These are phyloP conservation scores for Peterozyma toletana DNA, from an alignment of 805 yeast species.

Conservation along the genomic window DNA sequence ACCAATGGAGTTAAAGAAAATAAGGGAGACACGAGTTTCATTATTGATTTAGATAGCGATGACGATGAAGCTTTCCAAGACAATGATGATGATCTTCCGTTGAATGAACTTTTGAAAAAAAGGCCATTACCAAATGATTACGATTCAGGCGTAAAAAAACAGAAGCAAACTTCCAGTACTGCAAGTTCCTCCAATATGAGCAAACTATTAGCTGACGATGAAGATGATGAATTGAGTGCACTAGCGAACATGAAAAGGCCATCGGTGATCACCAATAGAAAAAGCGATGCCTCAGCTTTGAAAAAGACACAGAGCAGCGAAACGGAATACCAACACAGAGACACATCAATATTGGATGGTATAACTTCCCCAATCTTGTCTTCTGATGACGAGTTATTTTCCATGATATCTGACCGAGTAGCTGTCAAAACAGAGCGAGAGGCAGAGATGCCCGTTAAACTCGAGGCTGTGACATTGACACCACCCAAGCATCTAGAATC, in stretches of 20 bases:
- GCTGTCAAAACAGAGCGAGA: not conserved
- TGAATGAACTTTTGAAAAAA: not conserved
- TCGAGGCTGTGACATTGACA: no score
- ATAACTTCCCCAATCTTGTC: not conserved
- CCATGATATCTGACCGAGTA: not conserved
- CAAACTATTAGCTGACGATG: constrained; percentile 1
- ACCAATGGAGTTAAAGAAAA: not conserved
- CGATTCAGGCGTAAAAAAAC: not conserved
- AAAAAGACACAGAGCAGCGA: not conserved
- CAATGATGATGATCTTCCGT: not conserved
- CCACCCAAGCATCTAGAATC: not conserved
- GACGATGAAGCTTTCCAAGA: constrained; percentile 8
- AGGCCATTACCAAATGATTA: not conserved
- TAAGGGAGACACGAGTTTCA: constrained; percentile 7
- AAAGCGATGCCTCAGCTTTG: not conserved
- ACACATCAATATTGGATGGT: not conserved
- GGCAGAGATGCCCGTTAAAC: constrained; percentile 1
- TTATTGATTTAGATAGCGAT: constrained; percentile 5
- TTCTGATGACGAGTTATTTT: not conserved
- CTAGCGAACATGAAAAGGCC: not conserved
- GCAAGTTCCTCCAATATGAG: not conserved
- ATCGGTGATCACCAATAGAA: not conserved
- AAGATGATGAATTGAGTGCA: constrained; percentile 7
- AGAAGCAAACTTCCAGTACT: not conserved
- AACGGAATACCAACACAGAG: not conserved